phyloP scores from a whole-genome alignment of 805 yeast species.

The Peterozyma toletana region DNA sequence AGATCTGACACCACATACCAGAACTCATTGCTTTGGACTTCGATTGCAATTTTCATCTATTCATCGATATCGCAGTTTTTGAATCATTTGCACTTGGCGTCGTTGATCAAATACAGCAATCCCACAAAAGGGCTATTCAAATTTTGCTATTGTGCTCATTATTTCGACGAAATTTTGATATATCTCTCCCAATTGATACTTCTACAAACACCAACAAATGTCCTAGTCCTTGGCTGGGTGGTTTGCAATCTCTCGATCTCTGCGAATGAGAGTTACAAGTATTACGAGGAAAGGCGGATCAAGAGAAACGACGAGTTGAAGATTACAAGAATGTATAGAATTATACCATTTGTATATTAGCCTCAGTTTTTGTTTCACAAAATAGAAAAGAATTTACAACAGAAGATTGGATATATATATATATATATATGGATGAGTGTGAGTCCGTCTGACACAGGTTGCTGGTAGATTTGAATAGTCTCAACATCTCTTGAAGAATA shows the following conservation, averaged over 20 bases:
- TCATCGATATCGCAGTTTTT: conserved; percentile 19
- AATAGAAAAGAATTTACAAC: no score
- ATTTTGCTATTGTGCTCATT: conserved; percentile 58
- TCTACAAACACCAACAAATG: conserved; percentile 12
- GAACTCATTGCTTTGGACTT: conserved; percentile 2
- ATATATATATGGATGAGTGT: no score
- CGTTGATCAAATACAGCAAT: conserved; percentile 44
- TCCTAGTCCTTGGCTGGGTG: conserved; percentile 28
- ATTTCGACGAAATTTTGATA: conserved; percentile 55
- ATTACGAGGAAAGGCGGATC: conserved; percentile 24
- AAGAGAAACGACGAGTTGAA: conserved; percentile 1
- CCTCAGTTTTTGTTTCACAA: neutral
- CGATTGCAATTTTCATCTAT: conserved; percentile 18
- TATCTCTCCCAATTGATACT: conserved; percentile 29
- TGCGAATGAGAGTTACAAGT: conserved; percentile 43
- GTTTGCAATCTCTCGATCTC: conserved; percentile 45
- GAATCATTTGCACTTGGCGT: conserved; percentile 2
- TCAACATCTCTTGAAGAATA: no score
- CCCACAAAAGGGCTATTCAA: conserved; percentile 48
- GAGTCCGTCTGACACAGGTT: no score
- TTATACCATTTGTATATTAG: conserved; percentile 23
- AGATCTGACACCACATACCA: conserved; percentile 1
- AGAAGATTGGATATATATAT: no score
- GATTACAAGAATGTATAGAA: conserved; percentile 10
- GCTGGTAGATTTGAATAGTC: no score